Evolutionary conservation across 768 basidiomycete species (phyloP).

Genomic region (Russula sp.): DNA sequence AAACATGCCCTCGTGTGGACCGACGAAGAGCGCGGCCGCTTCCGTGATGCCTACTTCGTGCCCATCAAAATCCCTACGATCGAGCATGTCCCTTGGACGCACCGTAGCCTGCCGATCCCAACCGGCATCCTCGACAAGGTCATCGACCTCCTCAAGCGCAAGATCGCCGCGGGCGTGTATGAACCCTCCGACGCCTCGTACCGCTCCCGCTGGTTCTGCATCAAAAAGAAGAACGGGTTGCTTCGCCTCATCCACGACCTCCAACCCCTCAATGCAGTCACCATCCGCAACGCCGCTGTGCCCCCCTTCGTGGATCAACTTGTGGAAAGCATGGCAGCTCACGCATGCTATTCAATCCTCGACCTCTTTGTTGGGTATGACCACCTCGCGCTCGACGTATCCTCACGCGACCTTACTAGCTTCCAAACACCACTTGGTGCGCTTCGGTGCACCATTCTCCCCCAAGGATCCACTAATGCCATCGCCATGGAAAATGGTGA

Average conservation of each 20-base stretch:
- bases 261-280: conserved; percentile 24
- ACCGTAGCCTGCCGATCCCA: not conserved
- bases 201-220: conserved; percentile 35
- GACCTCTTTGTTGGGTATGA: no score
- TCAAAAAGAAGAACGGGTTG: conserved; percentile 5
- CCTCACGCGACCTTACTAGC: not conserved
- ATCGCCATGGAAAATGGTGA: not conserved
- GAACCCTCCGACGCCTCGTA: conserved; percentile 36
- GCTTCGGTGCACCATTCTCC: no score
- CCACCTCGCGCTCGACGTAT: not conserved
- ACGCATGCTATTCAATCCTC: not conserved
- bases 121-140: not conserved
- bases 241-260: conserved; percentile 25
- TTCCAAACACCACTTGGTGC: not conserved
- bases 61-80: not conserved
- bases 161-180: conserved; percentile 22
- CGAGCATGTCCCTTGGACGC: not conserved
- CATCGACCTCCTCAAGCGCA: not conserved
- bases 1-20: not conserved
- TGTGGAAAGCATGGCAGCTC: conserved; percentile 17
- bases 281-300: not conserved
- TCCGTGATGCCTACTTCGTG: not conserved
- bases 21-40: not conserved
- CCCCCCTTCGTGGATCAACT: conserved; percentile 20
- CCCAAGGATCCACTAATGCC: not conserved